Evolutionary conservation across 345 rosid species (phyloP), one percentile per base, ranked within the genome.

Genomic region (Xanthoceras sorbifolium): DNA sequence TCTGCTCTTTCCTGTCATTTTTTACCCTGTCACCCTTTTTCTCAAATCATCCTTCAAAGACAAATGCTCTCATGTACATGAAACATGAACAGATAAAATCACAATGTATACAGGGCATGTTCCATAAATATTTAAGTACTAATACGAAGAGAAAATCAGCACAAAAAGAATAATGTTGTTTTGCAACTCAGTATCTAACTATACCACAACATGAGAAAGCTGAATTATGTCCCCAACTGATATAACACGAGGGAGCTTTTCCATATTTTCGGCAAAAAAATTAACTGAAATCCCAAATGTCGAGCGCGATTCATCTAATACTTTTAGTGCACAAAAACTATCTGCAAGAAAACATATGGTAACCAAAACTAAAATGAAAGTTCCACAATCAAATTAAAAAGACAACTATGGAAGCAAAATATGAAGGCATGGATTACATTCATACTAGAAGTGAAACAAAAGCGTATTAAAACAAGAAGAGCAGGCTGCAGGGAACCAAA

Each of bases 191-290:
- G 10, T n/a, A 9, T 20, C 26, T 31, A 44, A 26, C 34, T 65
- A 73, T 89, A 93, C 98, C 97, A 80, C 73, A 12, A 91, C 87
- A 76, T 69, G 85, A 68, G 81, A 78, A 74, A 93, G 89, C 67
- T 79, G 82, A 83, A 92, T 78, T 34, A 92, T 88, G 80, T 91
- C 92, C 18, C 93, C 85, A 17, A 78, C 67, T 6, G 89, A 84
- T 14, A 80, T 81, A 82, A 86, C 65, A 54, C 22, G 68, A 62
- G 98, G 97, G 81, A 92, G 94, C 26, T 72, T 65, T 63, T 88
- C 90, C 68, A 72, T 26, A 0, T 20, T 75, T 29, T 77, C 89
- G 31, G 84, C 82, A 7, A 85, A 89, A 60, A 87, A 70, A 78
- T 87, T 83, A 71, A 84, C 79, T 1, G 86, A 46, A 71, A 93